Evolutionary conservation across 2,329 filamentous ascomycete species (phyloP).

Genomic region (Ophiocordyceps unilateralis): DNA sequence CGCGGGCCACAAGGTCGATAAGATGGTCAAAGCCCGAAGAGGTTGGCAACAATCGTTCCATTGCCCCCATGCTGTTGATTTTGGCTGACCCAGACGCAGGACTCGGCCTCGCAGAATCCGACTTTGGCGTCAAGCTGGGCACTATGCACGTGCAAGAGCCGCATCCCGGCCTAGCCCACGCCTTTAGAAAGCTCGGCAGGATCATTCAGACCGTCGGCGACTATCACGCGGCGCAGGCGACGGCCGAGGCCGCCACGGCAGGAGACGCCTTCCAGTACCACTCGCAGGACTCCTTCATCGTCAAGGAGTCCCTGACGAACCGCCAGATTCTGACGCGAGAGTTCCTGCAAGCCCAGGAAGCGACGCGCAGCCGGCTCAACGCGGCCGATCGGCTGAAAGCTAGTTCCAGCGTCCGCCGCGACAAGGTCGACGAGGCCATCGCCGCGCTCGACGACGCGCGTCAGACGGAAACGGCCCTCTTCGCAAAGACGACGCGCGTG

Average conservation of each 20-base stretch:
- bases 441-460: conserved; percentile 74
- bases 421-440: conserved; percentile 98
- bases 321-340: conserved; percentile 92
- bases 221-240: conserved; percentile 90
- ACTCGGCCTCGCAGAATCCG: conserved; percentile 77
- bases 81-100: conserved; percentile 32
- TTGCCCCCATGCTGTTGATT: not conserved
- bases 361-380: conserved; percentile 62
- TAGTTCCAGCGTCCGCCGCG: conserved; percentile 69
- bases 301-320: conserved; percentile 96
- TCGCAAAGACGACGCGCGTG: conserved; percentile 73
- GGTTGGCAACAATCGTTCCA: conserved; percentile 35
- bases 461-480: conserved; percentile 63
- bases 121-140: conserved; percentile 80
- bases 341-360: conserved; percentile 77
- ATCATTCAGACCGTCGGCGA: conserved; percentile 87
- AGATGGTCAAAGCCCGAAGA: conserved; percentile 78
- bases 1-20: conserved; percentile 90
- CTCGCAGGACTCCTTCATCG: conserved; percentile 88
- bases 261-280: conserved; percentile 91
- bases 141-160: conserved; percentile 80
- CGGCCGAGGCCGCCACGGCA: conserved; percentile 85
- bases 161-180: conserved; percentile 71
- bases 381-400: conserved; percentile 81
- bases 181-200: conserved; percentile 89